These are phyloP conservation scores for Withania somnifera DNA, from an alignment of 305 asterid species.

Conservation along the genomic window DNA sequence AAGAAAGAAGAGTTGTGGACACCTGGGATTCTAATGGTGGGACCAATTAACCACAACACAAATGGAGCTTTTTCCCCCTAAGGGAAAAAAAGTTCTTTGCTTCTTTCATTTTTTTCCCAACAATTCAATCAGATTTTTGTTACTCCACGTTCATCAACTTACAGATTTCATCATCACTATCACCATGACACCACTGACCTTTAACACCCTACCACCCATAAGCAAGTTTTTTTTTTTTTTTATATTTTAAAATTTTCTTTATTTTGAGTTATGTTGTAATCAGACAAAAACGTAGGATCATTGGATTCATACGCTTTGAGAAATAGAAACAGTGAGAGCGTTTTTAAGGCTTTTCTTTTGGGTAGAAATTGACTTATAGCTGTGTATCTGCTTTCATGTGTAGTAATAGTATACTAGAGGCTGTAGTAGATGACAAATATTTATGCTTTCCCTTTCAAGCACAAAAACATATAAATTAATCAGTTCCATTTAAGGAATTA, in stretches of 20 bases:
- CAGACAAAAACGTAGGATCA: conserved; percentile 13
- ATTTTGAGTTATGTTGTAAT: background rate
- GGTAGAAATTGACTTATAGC: background rate
- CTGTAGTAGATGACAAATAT: background rate
- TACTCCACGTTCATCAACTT: conserved; percentile 3
- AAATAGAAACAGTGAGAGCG: background rate
- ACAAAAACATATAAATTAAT: no score
- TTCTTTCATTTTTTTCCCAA: background rate
- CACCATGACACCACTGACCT: background rate
- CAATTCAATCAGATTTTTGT: background rate
- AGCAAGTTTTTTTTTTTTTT: background rate
- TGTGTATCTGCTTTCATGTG: background rate
- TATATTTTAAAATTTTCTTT: background rate
- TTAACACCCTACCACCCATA: background rate
- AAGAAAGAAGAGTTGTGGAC: conserved; percentile 1
- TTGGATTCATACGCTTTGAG: conserved; percentile 1
- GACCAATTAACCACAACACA: conserved; percentile 9
- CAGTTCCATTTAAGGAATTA: no score
- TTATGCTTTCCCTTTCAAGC: no score
- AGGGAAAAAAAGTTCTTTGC: background rate
- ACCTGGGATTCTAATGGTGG: conserved; percentile 14
- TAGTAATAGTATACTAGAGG: background rate
- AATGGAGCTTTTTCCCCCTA: conserved; percentile 13
- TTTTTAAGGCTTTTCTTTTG: no score
- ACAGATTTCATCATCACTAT: conserved; percentile 3